phyloP scores from a whole-genome alignment of 371 early-diverging fungal genomes.

The Saksenaea vasiformis region DNA sequence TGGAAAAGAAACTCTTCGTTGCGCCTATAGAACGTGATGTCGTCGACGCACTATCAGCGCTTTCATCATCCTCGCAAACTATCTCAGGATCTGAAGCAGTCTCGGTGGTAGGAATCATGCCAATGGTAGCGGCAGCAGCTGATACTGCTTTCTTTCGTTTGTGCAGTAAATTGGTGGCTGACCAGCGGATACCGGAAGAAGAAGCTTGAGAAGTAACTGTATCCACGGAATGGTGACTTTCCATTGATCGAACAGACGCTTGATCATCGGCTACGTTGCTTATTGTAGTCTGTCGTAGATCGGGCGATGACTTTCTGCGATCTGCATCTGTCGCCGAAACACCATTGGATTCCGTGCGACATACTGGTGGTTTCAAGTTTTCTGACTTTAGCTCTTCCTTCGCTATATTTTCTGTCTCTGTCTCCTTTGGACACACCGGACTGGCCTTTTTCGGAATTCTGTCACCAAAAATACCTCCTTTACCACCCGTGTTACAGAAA shows the following conservation, averaged over 20 bases:
- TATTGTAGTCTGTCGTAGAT: neutral
- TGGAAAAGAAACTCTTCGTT: neutral
- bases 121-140: too few relatives aligned
- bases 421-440: neutral
- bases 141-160: neutral
- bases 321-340: neutral
- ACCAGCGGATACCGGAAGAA: neutral
- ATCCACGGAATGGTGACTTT: neutral
- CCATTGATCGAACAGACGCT: neutral
- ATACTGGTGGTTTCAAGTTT: neutral
- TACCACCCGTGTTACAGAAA: slow-evolving; percentile 68
- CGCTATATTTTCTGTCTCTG: neutral
- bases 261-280: neutral
- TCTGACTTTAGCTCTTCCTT: neutral
- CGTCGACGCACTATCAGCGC: neutral
- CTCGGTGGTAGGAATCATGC: neutral
- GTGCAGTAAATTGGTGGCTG: neutral
- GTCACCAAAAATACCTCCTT: slow-evolving; percentile 65
- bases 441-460: slow-evolving; percentile 10
- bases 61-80: neutral
- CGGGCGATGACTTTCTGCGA: neutral
- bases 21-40: neutral
- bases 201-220: neutral
- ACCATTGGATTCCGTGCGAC: neutral
- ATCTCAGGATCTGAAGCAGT: neutral